Evolutionary conservation across 768 basidiomycete genomes (phyloP).

Genomic region (Cystofilobasidium macerans): DNA sequence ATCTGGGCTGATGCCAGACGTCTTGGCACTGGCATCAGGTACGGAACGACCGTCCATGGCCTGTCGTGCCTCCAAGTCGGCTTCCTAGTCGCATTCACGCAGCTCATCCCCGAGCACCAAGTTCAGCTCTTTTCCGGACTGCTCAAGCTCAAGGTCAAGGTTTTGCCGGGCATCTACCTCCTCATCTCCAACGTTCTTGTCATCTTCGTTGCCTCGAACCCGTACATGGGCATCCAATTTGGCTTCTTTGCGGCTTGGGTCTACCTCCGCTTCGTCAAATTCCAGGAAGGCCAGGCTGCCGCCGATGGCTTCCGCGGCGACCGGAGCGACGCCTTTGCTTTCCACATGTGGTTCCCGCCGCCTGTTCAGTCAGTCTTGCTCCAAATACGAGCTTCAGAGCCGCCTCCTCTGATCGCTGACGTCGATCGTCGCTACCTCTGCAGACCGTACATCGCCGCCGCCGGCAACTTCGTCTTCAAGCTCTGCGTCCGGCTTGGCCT

Average conservation of each 20-base stretch:
- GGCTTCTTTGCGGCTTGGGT: constrained; percentile 97
- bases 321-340: constrained; percentile 87
- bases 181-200: constrained; percentile 64
- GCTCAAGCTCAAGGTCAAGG: constrained; percentile 81
- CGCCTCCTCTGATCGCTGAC: too few species aligned
- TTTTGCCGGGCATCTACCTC: constrained; percentile 88
- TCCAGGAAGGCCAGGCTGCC: constrained; percentile 55
- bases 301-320: constrained; percentile 64
- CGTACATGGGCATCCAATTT: constrained; percentile 62
- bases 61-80: constrained; percentile 83
- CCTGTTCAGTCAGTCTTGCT: constrained; percentile 66
- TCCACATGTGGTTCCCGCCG: constrained; percentile 94
- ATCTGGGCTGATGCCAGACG: neutral
- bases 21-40: constrained; percentile 43
- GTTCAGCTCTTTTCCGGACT: constrained; percentile 73
- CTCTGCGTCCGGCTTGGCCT: constrained; percentile 54
- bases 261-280: constrained; percentile 95
- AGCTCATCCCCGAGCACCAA: constrained; percentile 95
- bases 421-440: too few species aligned
- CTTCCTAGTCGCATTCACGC: constrained; percentile 89
- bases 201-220: constrained; percentile 33
- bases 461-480: constrained; percentile 58
- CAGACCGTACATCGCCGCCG: constrained; percentile 59
- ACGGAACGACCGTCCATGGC: constrained; percentile 80
- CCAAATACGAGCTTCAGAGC: too few species aligned